Conservation (phyloP, 805 yeast species). For the Candida saitoana region DNA sequence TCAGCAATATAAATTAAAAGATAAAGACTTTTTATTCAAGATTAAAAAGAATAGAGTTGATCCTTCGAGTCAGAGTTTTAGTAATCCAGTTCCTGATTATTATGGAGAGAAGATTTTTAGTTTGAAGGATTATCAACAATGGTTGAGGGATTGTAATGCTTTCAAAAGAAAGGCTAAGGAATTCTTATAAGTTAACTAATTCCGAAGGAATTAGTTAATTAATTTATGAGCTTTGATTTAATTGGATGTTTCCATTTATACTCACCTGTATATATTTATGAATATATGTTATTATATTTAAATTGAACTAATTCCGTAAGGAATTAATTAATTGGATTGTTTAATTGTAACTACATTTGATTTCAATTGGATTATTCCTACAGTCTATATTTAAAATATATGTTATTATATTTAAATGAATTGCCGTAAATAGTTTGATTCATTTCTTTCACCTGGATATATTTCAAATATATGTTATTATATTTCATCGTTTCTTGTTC, state of each 20-base stretch:
- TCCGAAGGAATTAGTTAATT: neutral
- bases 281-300: neutral
- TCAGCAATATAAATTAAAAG: constrained; percentile 52
- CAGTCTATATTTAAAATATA: too few species aligned
- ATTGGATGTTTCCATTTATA: too few species aligned
- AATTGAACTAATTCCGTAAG: too few species aligned
- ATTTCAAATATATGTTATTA: too few species aligned
- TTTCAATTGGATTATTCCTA: too few species aligned
- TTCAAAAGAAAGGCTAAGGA: constrained; percentile 79
- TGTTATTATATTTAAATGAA: neutral
- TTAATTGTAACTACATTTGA: too few species aligned
- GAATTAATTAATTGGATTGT: too few species aligned
- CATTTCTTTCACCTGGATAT: neutral
- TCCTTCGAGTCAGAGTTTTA: constrained; percentile 83
- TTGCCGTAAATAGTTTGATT: too few species aligned
- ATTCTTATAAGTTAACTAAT: constrained; percentile 42
- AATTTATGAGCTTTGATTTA: too few species aligned
- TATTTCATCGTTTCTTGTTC: too few species aligned
- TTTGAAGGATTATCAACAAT: constrained; percentile 80
- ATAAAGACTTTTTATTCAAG: constrained; percentile 69
- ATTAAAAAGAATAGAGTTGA: constrained; percentile 81
- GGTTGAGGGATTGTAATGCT: constrained; percentile 94
- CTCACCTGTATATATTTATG: neutral
- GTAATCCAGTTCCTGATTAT: constrained; percentile 97
- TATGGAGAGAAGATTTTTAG: constrained; percentile 95